Evolutionary conservation across 2,329 filamentous ascomycete species (phyloP), one percentile per base, ranked within the genome.

Genomic region (Elsinoe arachidis): DNA sequence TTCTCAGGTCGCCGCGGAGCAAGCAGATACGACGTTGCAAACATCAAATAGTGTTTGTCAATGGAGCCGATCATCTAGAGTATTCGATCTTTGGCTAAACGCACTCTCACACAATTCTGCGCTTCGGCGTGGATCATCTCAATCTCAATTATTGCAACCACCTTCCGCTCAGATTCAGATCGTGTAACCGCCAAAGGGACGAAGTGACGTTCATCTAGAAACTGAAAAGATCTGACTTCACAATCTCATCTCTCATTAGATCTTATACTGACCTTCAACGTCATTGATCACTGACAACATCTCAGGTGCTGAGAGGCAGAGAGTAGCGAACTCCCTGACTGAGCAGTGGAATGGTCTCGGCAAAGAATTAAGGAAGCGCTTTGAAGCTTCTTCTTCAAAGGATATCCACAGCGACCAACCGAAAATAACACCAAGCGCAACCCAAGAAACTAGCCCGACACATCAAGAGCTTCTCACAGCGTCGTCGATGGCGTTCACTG

Each of bases 161-260:
- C 21, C n/a, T n/a, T n/a, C 10, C 38, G 14, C 15, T 17, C 5
- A 17, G 37, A 55, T 11, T 33, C 59, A 56, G 55, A 61, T 60
- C 58, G 59, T 37, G 64, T 61, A 68, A 69, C 68, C 70, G 65
- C 60, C 41, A 61, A 66, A 63, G 55, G 57, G 61, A 68, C 68
- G 68, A 69, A 58, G 60, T 75, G 73, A 74, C 64, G 73, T 71
- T 68, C 81, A 76, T 81, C 70, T 70, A 52, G 68, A 78, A 81
- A 86, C 83, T 87, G 83, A 86, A 87, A 87, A 88, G 84, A 87
- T 80, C 85, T 87, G 85, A 88, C 78, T 76, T 76, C 17, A 14
- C 44, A 37, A 37, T 37, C 15, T 38, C 38, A 55, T 38, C 15
- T 9, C 26, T 26, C 47, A n/a, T 43, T 9, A 19, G 30, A 19